These are phyloP conservation scores for Botryotinia convoluta DNA, from an alignment of 2,329 filamentous ascomycete genomes.

Conservation along the genomic window DNA sequence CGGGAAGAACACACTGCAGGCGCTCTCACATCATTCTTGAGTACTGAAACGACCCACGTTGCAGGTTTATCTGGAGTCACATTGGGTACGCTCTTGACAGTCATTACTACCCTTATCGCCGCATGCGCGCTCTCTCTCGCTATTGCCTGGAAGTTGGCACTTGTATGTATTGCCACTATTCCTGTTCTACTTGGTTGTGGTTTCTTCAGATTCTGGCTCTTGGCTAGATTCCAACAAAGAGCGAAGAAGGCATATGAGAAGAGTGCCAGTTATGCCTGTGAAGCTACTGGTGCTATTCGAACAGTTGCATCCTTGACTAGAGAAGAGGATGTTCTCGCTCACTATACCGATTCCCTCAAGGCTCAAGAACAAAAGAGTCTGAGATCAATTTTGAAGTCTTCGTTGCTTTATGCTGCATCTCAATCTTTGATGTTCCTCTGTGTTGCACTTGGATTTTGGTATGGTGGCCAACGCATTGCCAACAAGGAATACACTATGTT, in stretches of 20 bases:
- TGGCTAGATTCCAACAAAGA: slow-evolving; percentile 74
- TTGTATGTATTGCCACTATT: slow-evolving; percentile 77
- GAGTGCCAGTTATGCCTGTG: slow-evolving; percentile 84
- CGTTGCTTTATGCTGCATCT: slow-evolving; percentile 75
- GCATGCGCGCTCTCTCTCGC: slow-evolving; percentile 68
- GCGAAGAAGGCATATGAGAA: slow-evolving; percentile 76
- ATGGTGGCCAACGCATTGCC: slow-evolving; percentile 74
- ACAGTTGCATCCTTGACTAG: slow-evolving; percentile 90
- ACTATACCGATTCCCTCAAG: slow-evolving; percentile 67
- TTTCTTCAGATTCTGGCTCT: slow-evolving; percentile 84
- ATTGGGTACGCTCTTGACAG: slow-evolving; percentile 80
- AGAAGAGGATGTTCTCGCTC: slow-evolving; percentile 72
- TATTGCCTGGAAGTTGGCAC: slow-evolving; percentile 82
- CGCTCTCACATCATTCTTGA: slow-evolving; percentile 82
- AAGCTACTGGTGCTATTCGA: slow-evolving; percentile 89
- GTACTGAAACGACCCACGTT: slow-evolving; percentile 84
- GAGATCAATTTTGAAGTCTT: slow-evolving; percentile 72
- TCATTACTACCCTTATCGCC: slow-evolving; percentile 73
- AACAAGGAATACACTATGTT: slow-evolving; percentile 71
- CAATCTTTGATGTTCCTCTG: slow-evolving; percentile 82
- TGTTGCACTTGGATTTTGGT: slow-evolving; percentile 90
- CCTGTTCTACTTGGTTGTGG: slow-evolving; percentile 76
- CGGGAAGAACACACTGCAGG: slow-evolving; percentile 84
- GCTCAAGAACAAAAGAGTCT: slow-evolving; percentile 66
- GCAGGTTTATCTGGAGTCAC: slow-evolving; percentile 85